Evolutionary conservation across 352 stramenopile genomes (phyloP).

Genomic region (Phytophthora capsici): DNA sequence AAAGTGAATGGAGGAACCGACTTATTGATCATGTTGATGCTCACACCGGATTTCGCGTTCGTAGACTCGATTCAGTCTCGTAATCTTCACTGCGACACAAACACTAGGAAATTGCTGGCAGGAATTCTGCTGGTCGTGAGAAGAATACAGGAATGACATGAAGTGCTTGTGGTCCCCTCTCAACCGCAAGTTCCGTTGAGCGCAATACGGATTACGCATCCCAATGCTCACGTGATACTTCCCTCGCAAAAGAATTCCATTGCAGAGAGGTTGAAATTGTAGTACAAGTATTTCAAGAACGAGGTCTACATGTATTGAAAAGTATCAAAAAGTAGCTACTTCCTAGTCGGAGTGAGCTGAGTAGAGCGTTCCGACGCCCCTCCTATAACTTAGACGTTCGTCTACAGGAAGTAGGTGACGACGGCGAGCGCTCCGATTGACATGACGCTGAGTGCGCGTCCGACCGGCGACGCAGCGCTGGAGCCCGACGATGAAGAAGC

Average conservation of each 20-base stretch:
- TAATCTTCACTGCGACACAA: background rate
- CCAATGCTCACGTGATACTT: no score
- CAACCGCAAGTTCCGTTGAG: no score
- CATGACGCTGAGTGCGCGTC: constrained; percentile 22
- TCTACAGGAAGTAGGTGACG: constrained; percentile 37
- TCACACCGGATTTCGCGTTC: background rate
- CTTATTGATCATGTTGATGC: constrained; percentile 6
- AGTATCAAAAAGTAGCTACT: background rate
- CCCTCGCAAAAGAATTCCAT: no score
- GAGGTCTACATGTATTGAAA: constrained; percentile 1
- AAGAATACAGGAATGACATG: no score
- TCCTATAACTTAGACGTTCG: constrained; percentile 3
- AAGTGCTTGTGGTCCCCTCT: no score
- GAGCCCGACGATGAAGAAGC: constrained; percentile 27
- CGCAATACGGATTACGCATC: no score
- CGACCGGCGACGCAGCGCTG: constrained; percentile 31
- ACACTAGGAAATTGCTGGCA: background rate
- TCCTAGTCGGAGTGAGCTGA: background rate
- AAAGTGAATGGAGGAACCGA: background rate
- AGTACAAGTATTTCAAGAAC: background rate
- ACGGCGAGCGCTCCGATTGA: constrained; percentile 26
- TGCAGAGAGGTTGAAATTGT: no score
- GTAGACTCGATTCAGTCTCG: background rate
- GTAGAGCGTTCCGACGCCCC: background rate
- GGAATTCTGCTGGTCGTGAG: no score